Evolutionary conservation across 306 rosid genomes (phyloP).

Genomic region (Sechiopsis laciniata): DNA sequence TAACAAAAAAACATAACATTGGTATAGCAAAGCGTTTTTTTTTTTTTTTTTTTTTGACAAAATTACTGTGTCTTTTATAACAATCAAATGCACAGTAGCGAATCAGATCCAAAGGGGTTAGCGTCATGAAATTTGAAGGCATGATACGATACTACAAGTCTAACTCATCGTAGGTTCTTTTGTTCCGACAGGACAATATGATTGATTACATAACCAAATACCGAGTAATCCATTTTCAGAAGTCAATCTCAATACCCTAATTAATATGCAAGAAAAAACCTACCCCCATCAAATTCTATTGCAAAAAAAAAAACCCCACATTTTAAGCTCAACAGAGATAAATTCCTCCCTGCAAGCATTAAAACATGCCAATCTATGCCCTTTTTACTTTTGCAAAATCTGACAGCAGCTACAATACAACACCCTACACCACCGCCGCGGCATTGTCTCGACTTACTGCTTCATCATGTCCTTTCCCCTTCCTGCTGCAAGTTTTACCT

Average conservation of each 20-base stretch:
- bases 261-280: conserved; percentile 1
- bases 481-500: conserved; percentile 52
- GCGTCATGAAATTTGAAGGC: conserved; percentile 14
- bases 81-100: not conserved
- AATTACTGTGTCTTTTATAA: not conserved
- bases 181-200: conserved; percentile 8
- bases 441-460: conserved; percentile 14
- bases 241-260: conserved; percentile 17
- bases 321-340: conserved; percentile 8
- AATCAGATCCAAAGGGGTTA: conserved; percentile 3
- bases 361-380: conserved; percentile 13
- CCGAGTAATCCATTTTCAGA: not conserved
- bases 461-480: conserved; percentile 41
- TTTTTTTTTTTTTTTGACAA: too few relatives aligned
- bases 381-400: conserved; percentile 6
- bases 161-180: conserved; percentile 15
- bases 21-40: not conserved
- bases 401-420: not conserved
- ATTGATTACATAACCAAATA: conserved; percentile 15
- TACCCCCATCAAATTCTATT: not conserved
- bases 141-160: not conserved
- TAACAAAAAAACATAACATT: not conserved
- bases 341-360: conserved; percentile 20
- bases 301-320: not conserved
- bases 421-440: not conserved